Evolutionary conservation across 148 eudicot genomes (phyloP).

Genomic region (Drosera capensis): DNA sequence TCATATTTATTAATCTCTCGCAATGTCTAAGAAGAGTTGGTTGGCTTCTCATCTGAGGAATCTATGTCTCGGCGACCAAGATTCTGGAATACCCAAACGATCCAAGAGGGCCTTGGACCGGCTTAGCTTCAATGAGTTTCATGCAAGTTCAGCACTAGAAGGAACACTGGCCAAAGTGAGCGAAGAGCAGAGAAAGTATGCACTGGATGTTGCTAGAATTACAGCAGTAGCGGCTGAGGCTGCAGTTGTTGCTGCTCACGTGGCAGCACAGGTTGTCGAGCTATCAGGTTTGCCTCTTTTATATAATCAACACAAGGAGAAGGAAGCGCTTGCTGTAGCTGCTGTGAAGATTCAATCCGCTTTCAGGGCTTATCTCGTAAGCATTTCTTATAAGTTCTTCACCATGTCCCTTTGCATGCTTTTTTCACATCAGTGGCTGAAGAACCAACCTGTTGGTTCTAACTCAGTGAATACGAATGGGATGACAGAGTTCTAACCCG

Average conservation of each 20-base stretch:
- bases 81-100: constrained; percentile 33
- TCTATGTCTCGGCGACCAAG: constrained; percentile 37
- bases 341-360: constrained; percentile 63
- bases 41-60: constrained; percentile 50
- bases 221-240: constrained; percentile 90
- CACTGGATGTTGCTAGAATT: constrained; percentile 66
- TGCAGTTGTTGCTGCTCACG: constrained; percentile 82
- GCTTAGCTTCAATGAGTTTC: constrained; percentile 29
- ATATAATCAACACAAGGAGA: constrained; percentile 7
- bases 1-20: too few species aligned
- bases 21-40: constrained; percentile 63
- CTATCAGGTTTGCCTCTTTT: constrained; percentile 31
- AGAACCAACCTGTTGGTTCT: too few species aligned
- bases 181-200: constrained; percentile 66
- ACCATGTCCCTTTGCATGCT: too few species aligned
- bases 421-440: too few species aligned
- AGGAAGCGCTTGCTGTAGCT: constrained; percentile 22
- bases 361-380: constrained; percentile 72
- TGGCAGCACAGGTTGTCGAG: constrained; percentile 81
- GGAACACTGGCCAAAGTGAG: constrained; percentile 32
- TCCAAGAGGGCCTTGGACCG: constrained; percentile 46
- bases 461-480: too few species aligned
- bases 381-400: constrained; percentile 4
- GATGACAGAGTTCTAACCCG: too few species aligned
- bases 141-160: constrained; percentile 22